Conservation (phyloP, 1,284 basidiomycete genomes). For the Prillingera fragicola region DNA sequence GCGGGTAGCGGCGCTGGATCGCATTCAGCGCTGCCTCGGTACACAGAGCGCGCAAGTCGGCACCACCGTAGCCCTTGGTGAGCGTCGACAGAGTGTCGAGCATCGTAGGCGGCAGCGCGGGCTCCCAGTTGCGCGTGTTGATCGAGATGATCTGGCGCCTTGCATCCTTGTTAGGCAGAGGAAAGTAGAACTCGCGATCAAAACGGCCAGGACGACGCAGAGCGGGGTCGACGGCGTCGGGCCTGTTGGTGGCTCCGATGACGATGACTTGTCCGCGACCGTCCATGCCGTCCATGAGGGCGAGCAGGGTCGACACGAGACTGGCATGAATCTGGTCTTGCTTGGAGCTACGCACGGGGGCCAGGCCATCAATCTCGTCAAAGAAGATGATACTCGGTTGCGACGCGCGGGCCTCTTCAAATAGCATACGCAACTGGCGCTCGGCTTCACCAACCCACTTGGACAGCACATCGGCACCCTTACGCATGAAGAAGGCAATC, state of each 20-base stretch:
- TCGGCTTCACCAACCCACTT: conserved; percentile 99
- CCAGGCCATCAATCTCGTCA: conserved; percentile 97
- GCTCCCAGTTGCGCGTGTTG: conserved; percentile 86
- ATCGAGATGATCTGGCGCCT: conserved; percentile 84
- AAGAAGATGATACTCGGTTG: conserved; percentile 99
- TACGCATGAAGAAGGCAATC: conserved; percentile 99
- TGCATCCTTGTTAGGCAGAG: conserved; percentile 77
- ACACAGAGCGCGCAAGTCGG: conserved; percentile 88
- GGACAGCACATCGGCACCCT: conserved; percentile 94
- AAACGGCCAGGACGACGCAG: conserved; percentile 90
- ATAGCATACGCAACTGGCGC: conserved; percentile 86
- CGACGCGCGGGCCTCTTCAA: conserved; percentile 88
- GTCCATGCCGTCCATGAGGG: conserved; percentile 99
- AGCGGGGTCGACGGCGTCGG: conserved; percentile 95
- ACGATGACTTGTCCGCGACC: conserved; percentile 94
- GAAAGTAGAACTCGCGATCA: conserved; percentile 98
- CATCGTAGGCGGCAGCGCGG: conserved; percentile 64
- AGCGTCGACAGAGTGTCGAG: conserved; percentile 71
- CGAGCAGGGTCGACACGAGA: conserved; percentile 91
- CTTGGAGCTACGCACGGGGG: conserved; percentile 93
- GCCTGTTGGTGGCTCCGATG: conserved; percentile 95
- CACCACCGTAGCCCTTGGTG: conserved; percentile 97
- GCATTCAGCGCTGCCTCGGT: conserved; percentile 97
- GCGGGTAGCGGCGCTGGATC: conserved; percentile 91
- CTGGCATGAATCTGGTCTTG: conserved; percentile 99